Evolutionary conservation across 805 yeast genomes (phyloP).

Genomic region (Schizosaccharomyces cryophilus): DNA sequence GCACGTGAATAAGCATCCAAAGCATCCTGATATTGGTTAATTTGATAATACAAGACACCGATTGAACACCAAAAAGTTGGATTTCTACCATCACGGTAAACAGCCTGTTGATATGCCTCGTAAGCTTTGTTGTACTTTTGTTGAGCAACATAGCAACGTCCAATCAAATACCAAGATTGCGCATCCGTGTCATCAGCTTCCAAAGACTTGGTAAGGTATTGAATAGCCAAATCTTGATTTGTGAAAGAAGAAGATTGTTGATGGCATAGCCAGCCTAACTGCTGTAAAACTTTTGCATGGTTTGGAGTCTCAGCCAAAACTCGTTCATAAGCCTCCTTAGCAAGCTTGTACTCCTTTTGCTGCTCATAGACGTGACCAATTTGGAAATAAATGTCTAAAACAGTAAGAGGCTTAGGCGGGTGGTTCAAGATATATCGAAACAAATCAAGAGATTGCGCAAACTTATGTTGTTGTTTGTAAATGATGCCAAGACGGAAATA

Average conservation of each 20-base stretch:
- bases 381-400: conserved; percentile 96
- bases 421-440: conserved; percentile 71
- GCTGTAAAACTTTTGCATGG: conserved; percentile 89
- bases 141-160: conserved; percentile 89
- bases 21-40: conserved; percentile 88
- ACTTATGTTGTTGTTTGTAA: conserved; percentile 79
- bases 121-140: conserved; percentile 89
- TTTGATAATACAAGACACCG: conserved; percentile 90
- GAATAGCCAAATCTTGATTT: conserved; percentile 63
- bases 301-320: conserved; percentile 73
- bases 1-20: conserved; percentile 94
- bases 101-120: conserved; percentile 96
- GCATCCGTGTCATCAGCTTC: conserved; percentile 82
- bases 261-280: conserved; percentile 82
- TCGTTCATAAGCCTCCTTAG: conserved; percentile 84
- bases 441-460: conserved; percentile 73
- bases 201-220: conserved; percentile 59
- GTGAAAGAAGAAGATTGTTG: conserved; percentile 38
- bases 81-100: conserved; percentile 82
- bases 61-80: conserved; percentile 95
- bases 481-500: conserved; percentile 90
- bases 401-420: conserved; percentile 90
- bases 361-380: conserved; percentile 89
- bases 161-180: conserved; percentile 89
- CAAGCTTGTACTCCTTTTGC: conserved; percentile 72